Evolutionary conservation across 805 yeast species (phyloP).

Genomic region (Maudiozyma bulderi): DNA sequence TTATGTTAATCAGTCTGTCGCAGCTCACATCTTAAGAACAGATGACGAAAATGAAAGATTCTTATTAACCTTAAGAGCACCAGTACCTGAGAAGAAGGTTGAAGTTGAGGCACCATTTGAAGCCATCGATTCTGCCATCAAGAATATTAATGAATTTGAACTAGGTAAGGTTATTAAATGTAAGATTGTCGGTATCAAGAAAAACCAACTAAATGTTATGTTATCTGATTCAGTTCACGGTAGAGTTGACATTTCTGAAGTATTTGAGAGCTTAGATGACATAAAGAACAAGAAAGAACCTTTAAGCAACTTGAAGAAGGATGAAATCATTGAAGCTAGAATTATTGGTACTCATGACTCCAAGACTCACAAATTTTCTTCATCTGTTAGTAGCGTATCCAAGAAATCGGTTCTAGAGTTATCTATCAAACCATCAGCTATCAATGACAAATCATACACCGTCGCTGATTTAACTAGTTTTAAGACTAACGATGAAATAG

Average conservation of each 20-base stretch:
- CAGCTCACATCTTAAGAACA: constrained; percentile 52
- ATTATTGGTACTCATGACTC: constrained; percentile 73
- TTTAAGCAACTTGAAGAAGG: constrained; percentile 46
- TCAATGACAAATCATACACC: constrained; percentile 17
- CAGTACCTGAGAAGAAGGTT: constrained; percentile 6
- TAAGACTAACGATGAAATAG: constrained; percentile 39
- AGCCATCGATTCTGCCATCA: constrained; percentile 51
- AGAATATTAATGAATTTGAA: constrained; percentile 39
- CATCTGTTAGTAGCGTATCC: constrained; percentile 50
- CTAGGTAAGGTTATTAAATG: constrained; percentile 59
- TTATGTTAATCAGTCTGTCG: constrained; percentile 58
- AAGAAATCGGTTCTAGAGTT: constrained; percentile 56
- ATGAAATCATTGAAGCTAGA: constrained; percentile 48
- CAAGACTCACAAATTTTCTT: constrained; percentile 55
- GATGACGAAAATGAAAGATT: constrained; percentile 68
- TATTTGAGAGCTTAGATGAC: constrained; percentile 44
- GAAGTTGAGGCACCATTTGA: constrained; percentile 30
- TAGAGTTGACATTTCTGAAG: constrained; percentile 65
- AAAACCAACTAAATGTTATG: constrained; percentile 63
- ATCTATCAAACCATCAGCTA: constrained; percentile 40
- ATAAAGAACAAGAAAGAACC: constrained; percentile 54
- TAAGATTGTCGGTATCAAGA: constrained; percentile 50
- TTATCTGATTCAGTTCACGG: constrained; percentile 75
- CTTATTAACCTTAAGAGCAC: constrained; percentile 48
- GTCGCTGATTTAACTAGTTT: constrained; percentile 35